Evolutionary conservation across 2,329 filamentous ascomycete genomes (phyloP).

Genomic region (Neonectria magnoliae): DNA sequence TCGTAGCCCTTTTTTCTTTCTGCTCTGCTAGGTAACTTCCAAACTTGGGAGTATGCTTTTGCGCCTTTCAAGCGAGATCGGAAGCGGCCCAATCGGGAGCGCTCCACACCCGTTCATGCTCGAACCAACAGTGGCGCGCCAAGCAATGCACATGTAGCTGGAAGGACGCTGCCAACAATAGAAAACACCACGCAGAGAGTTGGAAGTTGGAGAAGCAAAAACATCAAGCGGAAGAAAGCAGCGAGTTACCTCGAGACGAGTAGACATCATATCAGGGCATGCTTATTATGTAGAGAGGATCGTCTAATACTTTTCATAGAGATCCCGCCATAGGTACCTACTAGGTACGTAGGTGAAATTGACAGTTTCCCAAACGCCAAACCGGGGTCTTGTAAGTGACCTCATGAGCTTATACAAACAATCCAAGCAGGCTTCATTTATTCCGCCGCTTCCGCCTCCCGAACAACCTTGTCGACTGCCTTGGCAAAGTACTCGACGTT

Average conservation of each 20-base stretch:
- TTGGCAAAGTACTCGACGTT: constrained; percentile 95
- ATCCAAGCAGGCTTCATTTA: constrained; percentile 29
- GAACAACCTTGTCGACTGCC: constrained; percentile 86
- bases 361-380: constrained; percentile 39
- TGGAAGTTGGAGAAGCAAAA: neutral
- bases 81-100: constrained; percentile 22
- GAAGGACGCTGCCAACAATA: constrained; percentile 7
- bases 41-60: constrained; percentile 12
- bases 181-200: neutral
- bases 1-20: neutral
- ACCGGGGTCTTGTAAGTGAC: constrained; percentile 39
- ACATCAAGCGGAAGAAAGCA: neutral
- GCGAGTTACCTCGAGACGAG: neutral
- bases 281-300: constrained; percentile 30
- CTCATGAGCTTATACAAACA: constrained; percentile 40
- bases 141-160: constrained; percentile 15
- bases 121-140: constrained; percentile 19
- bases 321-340: constrained; percentile 34
- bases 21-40: constrained; percentile 17
- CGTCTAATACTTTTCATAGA: constrained; percentile 40
- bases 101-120: constrained; percentile 24
- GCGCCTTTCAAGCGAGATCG: constrained; percentile 9
- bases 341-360: constrained; percentile 31
- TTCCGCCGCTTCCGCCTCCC: constrained; percentile 40
- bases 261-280: constrained; percentile 25